Base-by-base conservation (phyloP, 257 asterid genomes). In the Salvia splendens region DNA sequence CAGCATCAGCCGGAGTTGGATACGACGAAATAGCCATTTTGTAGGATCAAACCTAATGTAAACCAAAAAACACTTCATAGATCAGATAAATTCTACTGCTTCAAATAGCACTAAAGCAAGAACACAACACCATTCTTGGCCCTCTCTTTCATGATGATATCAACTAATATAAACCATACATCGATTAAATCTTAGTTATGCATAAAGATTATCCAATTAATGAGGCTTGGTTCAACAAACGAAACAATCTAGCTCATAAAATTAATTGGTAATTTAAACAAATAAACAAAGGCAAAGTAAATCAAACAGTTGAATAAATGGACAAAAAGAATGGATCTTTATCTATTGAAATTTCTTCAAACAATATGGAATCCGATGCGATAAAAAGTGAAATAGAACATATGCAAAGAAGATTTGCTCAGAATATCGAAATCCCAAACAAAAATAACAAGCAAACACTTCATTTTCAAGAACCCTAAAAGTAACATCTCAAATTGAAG, bases 1-100 rank as follows among this genome's bases (percentile, higher is more conserved):
- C 97, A 3, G 91, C 96, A 68, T 91, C 97, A 5, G 93, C 84
- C 61, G 95, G 91, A 65, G 83, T 65, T 20, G 91, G 85, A 80
- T 88, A 88, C 42, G 92, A 82, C 2, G 93, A 84, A 41, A 91
- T 88, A 58, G 96, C 96, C 97, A 90, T 90, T 52, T 50, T 51
- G 67, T 38, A 51, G 14, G 75, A 7, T 30, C 56, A 12, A 71
- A 71, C 78, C 85, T 83, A 72, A 66, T 52, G 28, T 38, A 60
- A 62, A 60, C 51, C 2, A 14, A 52, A 20, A 8, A 64, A 40
- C 2, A 20, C 2, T 11, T 33, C 6, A 33, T 1, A 24, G 0
- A 24, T 24, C 30, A 24, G 30, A 24, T 0, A 24, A 2, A 24
- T 24, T 24, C 30, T 2, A 24, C 30, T n/a, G n/a, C n/a, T 24